Evolutionary conservation across 345 rosid genomes (phyloP), one percentile per base, ranked within the genome.

Genomic region (Erucastrum elatum): DNA sequence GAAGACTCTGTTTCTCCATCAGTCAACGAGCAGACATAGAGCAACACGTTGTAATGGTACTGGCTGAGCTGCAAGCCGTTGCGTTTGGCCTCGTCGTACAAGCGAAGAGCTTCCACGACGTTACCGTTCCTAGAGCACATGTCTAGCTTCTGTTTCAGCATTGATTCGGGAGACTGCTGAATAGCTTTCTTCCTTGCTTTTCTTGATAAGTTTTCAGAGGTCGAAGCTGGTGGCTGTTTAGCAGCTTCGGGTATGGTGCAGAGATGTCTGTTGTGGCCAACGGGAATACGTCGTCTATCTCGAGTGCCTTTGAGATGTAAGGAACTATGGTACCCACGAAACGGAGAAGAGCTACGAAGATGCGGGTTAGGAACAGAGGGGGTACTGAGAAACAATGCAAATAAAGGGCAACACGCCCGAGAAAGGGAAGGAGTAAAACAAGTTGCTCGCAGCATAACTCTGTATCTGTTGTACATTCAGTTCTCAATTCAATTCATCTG

Each of bases 71-170:
- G 71, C 62, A 91, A 75, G 30, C 88, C 87, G 6, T 81, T 82
- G 29, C 65, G 63, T 77, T 77, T 78, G 12, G 94, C 98, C 78
- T 94, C 98, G 56, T 91, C 99, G 66, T 90, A 93, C 75, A 95
- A 85, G 41, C 82, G 73, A 77, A 95, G 94, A 13, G 93, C 99
- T 86, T 93, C 96, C 64, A 76, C 75, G 68, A 89, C 82, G 26
- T 90, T 84, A 9, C 93, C 87, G 3, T 59, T 59, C 82, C 76
- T 90, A 0, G 98, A 91, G 83, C 99, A 95, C 85, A 55, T 78
- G 79, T 89, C 91, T 35, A 94, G 79, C 84, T 87, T 87, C 17
- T 61, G 73, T 74, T 74, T 90, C 39, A 93, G 85, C 62, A 84
- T 16, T 15, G 81, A 53, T 82, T 88, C 94, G 3, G 97, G 98